A percentile compares a stretch with the other conserved stretches of the same genome.
phyloP scores from a whole-genome alignment of 768 basidiomycete species.

The Guyanaporus albipodus region DNA sequence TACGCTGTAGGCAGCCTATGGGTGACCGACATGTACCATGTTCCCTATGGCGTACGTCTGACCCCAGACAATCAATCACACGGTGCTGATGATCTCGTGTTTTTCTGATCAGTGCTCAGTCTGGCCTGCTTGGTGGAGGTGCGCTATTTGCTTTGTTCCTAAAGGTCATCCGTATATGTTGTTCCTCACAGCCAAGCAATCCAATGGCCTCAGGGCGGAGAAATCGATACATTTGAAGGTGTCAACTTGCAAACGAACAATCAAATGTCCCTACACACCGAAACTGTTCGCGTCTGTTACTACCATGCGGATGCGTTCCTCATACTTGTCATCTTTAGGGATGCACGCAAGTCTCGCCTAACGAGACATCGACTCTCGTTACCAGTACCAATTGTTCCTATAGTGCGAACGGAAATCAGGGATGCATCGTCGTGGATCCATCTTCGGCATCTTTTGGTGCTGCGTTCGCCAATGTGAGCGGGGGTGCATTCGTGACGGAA shows the following conservation, averaged over 20 bases:
- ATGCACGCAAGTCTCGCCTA: slow-evolving; percentile 48
- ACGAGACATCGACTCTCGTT: slow-evolving; percentile 49
- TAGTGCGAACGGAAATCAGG: slow-evolving; percentile 52
- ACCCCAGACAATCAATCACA: background rate
- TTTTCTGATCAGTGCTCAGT: slow-evolving; percentile 53
- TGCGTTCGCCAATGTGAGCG: slow-evolving; percentile 59
- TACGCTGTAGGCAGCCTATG: slow-evolving; percentile 60
- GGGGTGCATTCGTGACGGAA: slow-evolving; percentile 76
- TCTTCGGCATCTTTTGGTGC: slow-evolving; percentile 57
- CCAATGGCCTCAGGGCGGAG: slow-evolving; percentile 61
- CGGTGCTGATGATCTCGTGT: background rate
- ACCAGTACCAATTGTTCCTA: slow-evolving; percentile 59
- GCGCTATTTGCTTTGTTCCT: background rate
- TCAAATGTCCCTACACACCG: slow-evolving; percentile 74
- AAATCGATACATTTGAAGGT: slow-evolving; percentile 81
- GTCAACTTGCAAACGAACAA: slow-evolving; percentile 65
- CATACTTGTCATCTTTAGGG: slow-evolving; percentile 31
- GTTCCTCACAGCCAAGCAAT: slow-evolving; percentile 40
- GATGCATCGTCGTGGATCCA: slow-evolving; percentile 61
- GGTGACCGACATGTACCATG: slow-evolving; percentile 61
- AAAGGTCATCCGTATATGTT: background rate
- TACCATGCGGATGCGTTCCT: background rate
- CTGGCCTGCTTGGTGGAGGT: slow-evolving; percentile 62
- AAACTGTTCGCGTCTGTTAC: slow-evolving; percentile 34
- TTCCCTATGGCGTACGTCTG: slow-evolving; percentile 55